Evolutionary conservation across 208 protist genomes (phyloP), one percentile per base, ranked within the genome.

Genomic region (Trypanosoma melophagium): DNA sequence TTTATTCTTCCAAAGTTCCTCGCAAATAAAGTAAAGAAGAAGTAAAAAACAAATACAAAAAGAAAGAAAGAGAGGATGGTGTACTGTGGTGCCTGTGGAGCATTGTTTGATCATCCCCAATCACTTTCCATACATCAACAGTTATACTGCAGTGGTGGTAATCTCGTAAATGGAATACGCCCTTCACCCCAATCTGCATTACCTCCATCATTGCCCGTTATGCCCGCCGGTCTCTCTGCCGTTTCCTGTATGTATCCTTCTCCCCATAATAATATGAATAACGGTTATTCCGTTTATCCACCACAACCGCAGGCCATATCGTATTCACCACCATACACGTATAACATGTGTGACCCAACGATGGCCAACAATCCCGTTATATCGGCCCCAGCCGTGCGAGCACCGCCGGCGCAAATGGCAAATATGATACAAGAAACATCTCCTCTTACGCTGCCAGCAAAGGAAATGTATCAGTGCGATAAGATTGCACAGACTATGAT

Each of bases 381-480:
- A 5, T 35, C 28, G 1, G 28, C 28, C 5, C 28, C 28, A 35
- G 5, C 5, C 1, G 28, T 35, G 28, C 1, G 28, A 35, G 28
- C 28, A 7, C 28, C 28, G 5, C 28, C 28, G 1, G 5, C 5
- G 28, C 28, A 35, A 47, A 8, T 12, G 4, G 42, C 42, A 44
- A 44, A 14, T 7, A 44, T 44, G 12, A 14, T 44, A 2, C 13
- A 2, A n/a, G 16, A 47, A 10, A 8, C 42, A 14, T 2, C 13
- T n/a, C 9, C 16, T 1, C 25, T n/a, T 3, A 16, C 17, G 8
- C 1, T 66, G 1, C 60, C 60, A 19, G 60, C 45, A 19, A 55
- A 45, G 45, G 60, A 56, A 40, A 57, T 66, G 49, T 66, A 66
- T 49, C 44, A 57, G 49, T 3, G 5, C 12, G 31, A 56, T 25